phyloP scores from a whole-genome alignment of 2,329 filamentous ascomycete species.

The Aaosphaeria arxii region DNA sequence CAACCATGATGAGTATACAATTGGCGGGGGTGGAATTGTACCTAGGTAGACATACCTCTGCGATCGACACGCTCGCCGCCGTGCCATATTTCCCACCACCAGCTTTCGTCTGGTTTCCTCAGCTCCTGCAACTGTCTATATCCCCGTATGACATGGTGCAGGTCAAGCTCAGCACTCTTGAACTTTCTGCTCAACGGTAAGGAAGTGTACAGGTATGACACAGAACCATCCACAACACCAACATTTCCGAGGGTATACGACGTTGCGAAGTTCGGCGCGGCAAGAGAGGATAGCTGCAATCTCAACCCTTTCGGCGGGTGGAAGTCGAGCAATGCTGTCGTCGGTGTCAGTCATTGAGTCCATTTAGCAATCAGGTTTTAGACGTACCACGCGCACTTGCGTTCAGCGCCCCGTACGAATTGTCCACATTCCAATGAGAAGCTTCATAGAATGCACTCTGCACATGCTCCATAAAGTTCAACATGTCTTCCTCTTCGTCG shows the following conservation, averaged over 20 bases:
- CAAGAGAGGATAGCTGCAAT: constrained; percentile 84
- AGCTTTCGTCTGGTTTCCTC: constrained; percentile 48
- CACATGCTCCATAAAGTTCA: constrained; percentile 97
- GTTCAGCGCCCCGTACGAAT: constrained; percentile 85
- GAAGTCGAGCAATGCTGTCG: constrained; percentile 79
- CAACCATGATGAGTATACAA: constrained; percentile 15
- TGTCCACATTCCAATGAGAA: constrained; percentile 86
- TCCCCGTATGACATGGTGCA: constrained; percentile 75
- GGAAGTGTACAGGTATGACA: constrained; percentile 94
- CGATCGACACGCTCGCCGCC: constrained; percentile 48
- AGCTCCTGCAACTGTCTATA: constrained; percentile 77
- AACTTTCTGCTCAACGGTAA: constrained; percentile 67
- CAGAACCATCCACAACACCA: constrained; percentile 91
- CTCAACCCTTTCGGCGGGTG: constrained; percentile 79
- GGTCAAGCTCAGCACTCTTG: constrained; percentile 70
- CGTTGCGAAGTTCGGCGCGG: constrained; percentile 88
- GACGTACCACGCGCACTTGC: constrained; percentile 72
- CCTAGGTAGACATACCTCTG: constrained; percentile 36
- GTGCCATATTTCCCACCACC: constrained; percentile 56
- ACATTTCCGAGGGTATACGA: constrained; percentile 88
- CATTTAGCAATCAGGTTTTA: constrained; percentile 6
- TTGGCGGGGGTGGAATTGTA: background rate
- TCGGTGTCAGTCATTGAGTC: constrained; percentile 6
- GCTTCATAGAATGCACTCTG: constrained; percentile 85
- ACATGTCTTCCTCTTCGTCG: constrained; percentile 57